Conservation (phyloP, 1,284 basidiomycete species). For the Grifola frondosa region DNA sequence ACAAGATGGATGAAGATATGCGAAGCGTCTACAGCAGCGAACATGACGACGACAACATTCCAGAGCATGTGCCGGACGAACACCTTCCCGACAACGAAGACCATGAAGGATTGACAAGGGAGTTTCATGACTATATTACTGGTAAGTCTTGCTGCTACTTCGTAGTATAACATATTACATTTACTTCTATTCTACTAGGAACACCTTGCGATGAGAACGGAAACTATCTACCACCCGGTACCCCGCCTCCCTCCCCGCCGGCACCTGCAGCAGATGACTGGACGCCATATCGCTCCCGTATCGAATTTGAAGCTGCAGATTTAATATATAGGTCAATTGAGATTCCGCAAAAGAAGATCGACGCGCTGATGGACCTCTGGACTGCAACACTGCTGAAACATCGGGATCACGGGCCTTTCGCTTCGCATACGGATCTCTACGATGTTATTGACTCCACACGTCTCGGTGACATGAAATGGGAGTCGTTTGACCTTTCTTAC, state of each 20-base stretch:
- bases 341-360: conserved; percentile 1
- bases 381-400: conserved; percentile 12
- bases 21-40: too few relatives aligned
- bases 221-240: conserved; percentile 13
- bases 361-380: conserved; percentile 28
- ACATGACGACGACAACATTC: too few relatives aligned
- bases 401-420: conserved; percentile 14
- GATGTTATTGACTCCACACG: conserved; percentile 5
- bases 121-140: too few relatives aligned
- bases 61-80: too few relatives aligned
- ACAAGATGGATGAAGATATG: too few relatives aligned
- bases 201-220: conserved; percentile 19
- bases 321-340: conserved; percentile 1
- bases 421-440: conserved; percentile 6
- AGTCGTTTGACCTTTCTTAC: conserved; percentile 7
- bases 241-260: conserved; percentile 15
- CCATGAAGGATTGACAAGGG: too few relatives aligned
- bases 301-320: conserved; percentile 4
- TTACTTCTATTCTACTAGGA: too few relatives aligned
- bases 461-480: conserved; percentile 13
- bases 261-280: conserved; percentile 8
- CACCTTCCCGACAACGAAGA: too few relatives aligned
- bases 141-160: too few relatives aligned
- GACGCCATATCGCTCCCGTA: neutral
- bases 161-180: too few relatives aligned